phyloP scores from a whole-genome alignment of 2,329 filamentous ascomycete species.

The Trichoderma gracile region DNA sequence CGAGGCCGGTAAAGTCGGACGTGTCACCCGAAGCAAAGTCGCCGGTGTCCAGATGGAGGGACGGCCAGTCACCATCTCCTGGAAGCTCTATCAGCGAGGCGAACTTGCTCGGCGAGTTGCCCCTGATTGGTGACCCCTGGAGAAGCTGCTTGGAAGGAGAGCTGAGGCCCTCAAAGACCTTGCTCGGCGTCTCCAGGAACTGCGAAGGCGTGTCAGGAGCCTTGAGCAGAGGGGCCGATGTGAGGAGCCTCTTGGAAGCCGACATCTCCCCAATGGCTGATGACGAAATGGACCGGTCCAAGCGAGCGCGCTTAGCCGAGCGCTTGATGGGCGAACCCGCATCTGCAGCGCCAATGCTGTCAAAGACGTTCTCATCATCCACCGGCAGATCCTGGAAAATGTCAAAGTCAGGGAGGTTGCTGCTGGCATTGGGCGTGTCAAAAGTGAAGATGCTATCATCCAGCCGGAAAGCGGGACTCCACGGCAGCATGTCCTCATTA shows the following conservation, averaged over 20 bases:
- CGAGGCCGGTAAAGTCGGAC: conserved; percentile 61
- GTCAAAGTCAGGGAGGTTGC: conserved; percentile 59
- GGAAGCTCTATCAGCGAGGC: conserved; percentile 39
- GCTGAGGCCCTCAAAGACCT: conserved; percentile 54
- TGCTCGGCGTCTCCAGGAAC: conserved; percentile 58
- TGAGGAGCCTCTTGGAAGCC: conserved; percentile 52
- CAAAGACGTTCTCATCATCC: conserved; percentile 36
- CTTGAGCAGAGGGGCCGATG: conserved; percentile 54
- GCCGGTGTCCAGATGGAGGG: conserved; percentile 39
- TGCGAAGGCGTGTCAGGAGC: conserved; percentile 44
- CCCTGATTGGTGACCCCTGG: conserved; percentile 39
- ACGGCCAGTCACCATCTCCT: conserved; percentile 44
- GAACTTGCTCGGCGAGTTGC: conserved; percentile 55
- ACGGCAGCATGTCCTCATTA: conserved; percentile 54
- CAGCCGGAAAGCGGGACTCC: conserved; percentile 67
- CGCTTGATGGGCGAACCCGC: conserved; percentile 68
- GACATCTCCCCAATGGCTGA: conserved; percentile 62
- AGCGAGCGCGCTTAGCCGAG: conserved; percentile 57
- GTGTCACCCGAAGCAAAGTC: conserved; percentile 50
- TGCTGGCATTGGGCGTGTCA: conserved; percentile 47
- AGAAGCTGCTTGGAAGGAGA: conserved; percentile 58
- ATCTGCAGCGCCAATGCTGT: conserved; percentile 49
- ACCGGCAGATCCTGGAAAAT: conserved; percentile 54
- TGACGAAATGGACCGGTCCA: conserved; percentile 64
- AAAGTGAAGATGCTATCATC: conserved; percentile 57